A percentile compares a stretch with the other conserved stretches of the same genome.
These are phyloP conservation scores for Cyberlindnera americana DNA, from an alignment of 805 yeast genomes.

Conservation along the genomic window DNA sequence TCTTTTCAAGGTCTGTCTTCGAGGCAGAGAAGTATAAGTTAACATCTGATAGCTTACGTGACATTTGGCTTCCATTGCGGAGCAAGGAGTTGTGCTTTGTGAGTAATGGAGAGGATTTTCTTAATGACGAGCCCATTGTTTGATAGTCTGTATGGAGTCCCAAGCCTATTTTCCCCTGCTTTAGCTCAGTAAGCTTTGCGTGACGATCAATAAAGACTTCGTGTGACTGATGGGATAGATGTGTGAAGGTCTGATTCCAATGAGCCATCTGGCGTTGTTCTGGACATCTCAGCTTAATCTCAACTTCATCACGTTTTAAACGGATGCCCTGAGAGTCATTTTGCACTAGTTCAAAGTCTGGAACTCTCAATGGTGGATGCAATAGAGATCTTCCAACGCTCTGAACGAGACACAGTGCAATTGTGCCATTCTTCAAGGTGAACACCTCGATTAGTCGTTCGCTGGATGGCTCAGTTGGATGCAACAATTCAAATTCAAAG, in stretches of 20 bases:
- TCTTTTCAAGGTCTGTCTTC: conserved; percentile 8
- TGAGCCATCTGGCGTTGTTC: conserved; percentile 22
- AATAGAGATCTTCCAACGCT: conserved; percentile 24
- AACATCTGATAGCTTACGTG: conserved; percentile 12
- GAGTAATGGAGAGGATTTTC: conserved; percentile 19
- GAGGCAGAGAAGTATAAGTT: conserved; percentile 12
- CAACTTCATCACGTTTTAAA: conserved; percentile 2
- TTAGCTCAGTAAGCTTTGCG: conserved; percentile 11
- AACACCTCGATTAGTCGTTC: conserved; percentile 22
- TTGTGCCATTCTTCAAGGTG: conserved; percentile 13
- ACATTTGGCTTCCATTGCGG: conserved; percentile 10
- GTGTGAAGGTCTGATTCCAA: conserved; percentile 19
- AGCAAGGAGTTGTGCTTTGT: conserved; percentile 21
- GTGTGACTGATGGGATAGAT: conserved; percentile 8
- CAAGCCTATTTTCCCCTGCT: conserved; percentile 19
- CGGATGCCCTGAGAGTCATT: conserved; percentile 12
- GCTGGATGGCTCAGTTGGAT: conserved; percentile 6
- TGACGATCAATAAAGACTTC: conserved; percentile 6
- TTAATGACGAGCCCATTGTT: conserved; percentile 6
- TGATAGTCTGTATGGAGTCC: conserved; percentile 17
- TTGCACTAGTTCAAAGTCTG: conserved; percentile 14
- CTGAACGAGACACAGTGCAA: conserved; percentile 25
- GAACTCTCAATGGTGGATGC: conserved; percentile 22
- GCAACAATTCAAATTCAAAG: conserved; percentile 19
- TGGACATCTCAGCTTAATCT: conserved; percentile 22